Base-by-base conservation (phyloP, 768 basidiomycete genomes). In the Cytidiella melzeri region DNA sequence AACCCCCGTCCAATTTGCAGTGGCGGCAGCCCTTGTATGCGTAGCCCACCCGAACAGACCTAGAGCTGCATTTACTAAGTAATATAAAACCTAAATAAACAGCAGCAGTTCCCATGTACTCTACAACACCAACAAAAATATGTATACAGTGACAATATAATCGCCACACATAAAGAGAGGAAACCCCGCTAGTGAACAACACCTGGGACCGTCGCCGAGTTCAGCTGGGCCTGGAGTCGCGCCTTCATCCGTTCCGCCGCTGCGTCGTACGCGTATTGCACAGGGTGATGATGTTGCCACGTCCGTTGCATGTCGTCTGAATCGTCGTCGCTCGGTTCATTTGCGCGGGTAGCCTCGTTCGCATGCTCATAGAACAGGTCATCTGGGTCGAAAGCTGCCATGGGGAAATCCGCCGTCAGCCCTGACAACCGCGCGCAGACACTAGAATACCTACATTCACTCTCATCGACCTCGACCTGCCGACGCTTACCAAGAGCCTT, bases 211-310 rank as follows among this genome's bases (percentile, higher is more conserved):
- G 61, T 57, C 6, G 57, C 53, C 10, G 55, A 48, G 15, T 55
- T 56, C 38, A 64, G 56, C 21, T 63, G 50, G 0, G 50, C 73
- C 54, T 79, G 73, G 46, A 85, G 70, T 49, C 79, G 71, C 68
- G 81, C 73, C 55, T 77, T 70, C 45, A 80, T 80, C 54, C 87
- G 77, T 64, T 95, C 92, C 21, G 90, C 90, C 4, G 84, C 90
- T 0, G 92, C 92, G 62, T 96, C 92, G 64, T 96, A 96, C n/a
- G 87, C 90, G 66, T 85, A 93, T 12, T 77, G 77, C 21, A 80
- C 73, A 2, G 80, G 77, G 18, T 67, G 74, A 42, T 75, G 76
- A 58, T 64, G 67, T 13, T 57, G 61, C 9, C 50, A 57, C 50
- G 34, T 43, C 40, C 15, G 52, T 7, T 59, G 58, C 12, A 65